Evolutionary conservation across 2,329 filamentous ascomycete species (phyloP), one percentile per base, ranked within the genome.

Genomic region (Sporothrix schenckii): DNA sequence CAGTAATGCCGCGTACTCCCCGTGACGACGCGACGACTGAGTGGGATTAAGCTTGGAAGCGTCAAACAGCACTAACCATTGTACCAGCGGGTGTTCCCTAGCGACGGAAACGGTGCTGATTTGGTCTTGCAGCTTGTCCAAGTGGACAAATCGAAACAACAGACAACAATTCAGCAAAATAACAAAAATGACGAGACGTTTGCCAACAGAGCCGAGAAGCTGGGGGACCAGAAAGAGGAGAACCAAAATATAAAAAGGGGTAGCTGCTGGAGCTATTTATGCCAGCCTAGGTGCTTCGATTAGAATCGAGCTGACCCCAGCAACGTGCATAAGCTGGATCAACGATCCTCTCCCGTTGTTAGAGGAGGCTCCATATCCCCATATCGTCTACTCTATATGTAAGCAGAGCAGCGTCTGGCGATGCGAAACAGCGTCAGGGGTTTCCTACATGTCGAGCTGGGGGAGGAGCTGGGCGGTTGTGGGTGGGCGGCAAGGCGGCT

Each of bases 391-490:
- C 24, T 24, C 24, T 24, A n/a, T n/a, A n/a, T n/a, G n/a, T n/a
- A 53, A 66, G 39, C 19, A 52, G 30, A 39, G 49, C 49, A 52
- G 30, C 27, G n/a, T 14, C 63, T 47, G 24, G 24, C 49, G 47
- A 66, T 66, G 47, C 63, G 63, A 66, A 66, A 66, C 63, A 49
- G 47, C 61, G 21, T 44, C 27, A 66, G 63, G 49, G 61, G 11
- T 14, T 14, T 4, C 41, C 41, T 4, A 2, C 9, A 16, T 13
- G 41, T 4, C 11, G 14, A 44, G 11, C 14, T 44, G 41, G 11
- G 60, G 41, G 39, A 27, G 52, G 19, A 61, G 34, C 58, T 41
- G 56, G 56, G 56, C 34, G 19, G 49, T 7, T n/a, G 49, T 9
- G 49, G 4, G 49, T 50, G 49, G 19, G 49, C 49, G n/a, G 21